A percentile compares a stretch with the other conserved stretches of the same genome.
phyloP scores from a whole-genome alignment of 805 yeast genomes.

The Nakazawaea populi region DNA sequence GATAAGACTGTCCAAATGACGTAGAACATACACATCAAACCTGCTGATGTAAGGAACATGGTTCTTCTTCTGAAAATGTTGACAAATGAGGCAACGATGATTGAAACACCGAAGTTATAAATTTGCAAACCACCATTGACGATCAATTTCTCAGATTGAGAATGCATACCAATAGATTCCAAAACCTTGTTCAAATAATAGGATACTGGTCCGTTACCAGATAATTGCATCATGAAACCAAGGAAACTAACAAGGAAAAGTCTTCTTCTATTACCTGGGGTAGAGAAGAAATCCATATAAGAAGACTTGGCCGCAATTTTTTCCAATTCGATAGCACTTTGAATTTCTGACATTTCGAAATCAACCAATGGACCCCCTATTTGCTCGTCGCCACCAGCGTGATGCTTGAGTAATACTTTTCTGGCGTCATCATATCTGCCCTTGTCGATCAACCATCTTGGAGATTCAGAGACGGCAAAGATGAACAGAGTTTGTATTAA shows the following conservation, averaged over 20 bases:
- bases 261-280: slow-evolving; percentile 33
- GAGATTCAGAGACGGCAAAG: slow-evolving; percentile 54
- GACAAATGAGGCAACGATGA: slow-evolving; percentile 23
- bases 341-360: slow-evolving; percentile 31
- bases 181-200: slow-evolving; percentile 43
- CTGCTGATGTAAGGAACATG: slow-evolving; percentile 27
- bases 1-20: slow-evolving; percentile 40
- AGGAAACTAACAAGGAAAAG: slow-evolving; percentile 23
- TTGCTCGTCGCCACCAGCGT: slow-evolving; percentile 27
- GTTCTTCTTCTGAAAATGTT: slow-evolving; percentile 30
- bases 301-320: slow-evolving; percentile 21
- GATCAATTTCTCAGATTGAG: slow-evolving; percentile 35
- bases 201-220: slow-evolving; percentile 44
- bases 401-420: slow-evolving; percentile 26
- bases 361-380: slow-evolving; percentile 24
- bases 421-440: slow-evolving; percentile 48
- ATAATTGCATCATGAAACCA: slow-evolving; percentile 30
- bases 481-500: slow-evolving; percentile 29
- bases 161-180: slow-evolving; percentile 46
- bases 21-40: slow-evolving; percentile 31
- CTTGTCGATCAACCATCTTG: slow-evolving; percentile 61
- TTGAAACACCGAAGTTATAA: slow-evolving; percentile 34
- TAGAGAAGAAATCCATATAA: slow-evolving; percentile 31
- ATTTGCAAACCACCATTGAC: slow-evolving; percentile 47
- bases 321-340: slow-evolving; percentile 32